These are phyloP conservation scores for Eutrema japonicum DNA, from an alignment of 345 rosid species.

Conservation along the genomic window DNA sequence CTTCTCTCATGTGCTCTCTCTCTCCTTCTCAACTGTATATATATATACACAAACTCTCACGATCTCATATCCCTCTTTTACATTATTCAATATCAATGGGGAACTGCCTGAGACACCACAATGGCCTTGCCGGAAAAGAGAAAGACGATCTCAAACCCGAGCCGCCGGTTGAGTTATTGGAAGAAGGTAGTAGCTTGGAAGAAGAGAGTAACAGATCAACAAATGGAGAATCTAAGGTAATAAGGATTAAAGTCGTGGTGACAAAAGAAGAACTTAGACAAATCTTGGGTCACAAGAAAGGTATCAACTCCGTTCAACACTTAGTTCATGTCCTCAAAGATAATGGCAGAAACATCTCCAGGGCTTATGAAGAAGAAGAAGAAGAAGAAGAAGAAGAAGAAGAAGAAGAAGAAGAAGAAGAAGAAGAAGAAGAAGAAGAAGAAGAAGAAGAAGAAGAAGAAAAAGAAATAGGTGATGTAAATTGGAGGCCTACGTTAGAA, in stretches of 20 bases:
- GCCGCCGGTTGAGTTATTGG: constrained; percentile 37
- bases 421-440: constrained; percentile 3
- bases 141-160: constrained; percentile 29
- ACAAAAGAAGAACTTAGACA: constrained; percentile 66
- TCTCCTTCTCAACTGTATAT: neutral
- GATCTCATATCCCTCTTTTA: constrained; percentile 25
- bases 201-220: constrained; percentile 22
- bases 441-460: constrained; percentile 10
- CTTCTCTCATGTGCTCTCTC: constrained; percentile 55
- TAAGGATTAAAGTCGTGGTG: constrained; percentile 64
- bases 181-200: constrained; percentile 22
- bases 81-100: constrained; percentile 36
- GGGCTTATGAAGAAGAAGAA: constrained; percentile 5
- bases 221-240: constrained; percentile 36
- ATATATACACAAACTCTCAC: neutral
- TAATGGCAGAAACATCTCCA: constrained; percentile 43
- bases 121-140: constrained; percentile 46
- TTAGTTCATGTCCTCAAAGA: constrained; percentile 51
- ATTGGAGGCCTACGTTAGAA: constrained; percentile 65
- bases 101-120: constrained; percentile 37
- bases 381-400: neutral
- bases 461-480: constrained; percentile 4
- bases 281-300: constrained; percentile 47
- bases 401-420: constrained; percentile 10
- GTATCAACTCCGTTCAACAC: constrained; percentile 50